A percentile compares a stretch with the other conserved stretches of the same genome.
phyloP scores from a whole-genome alignment of 129 eudicot species.

The Pittosporum tobira region DNA sequence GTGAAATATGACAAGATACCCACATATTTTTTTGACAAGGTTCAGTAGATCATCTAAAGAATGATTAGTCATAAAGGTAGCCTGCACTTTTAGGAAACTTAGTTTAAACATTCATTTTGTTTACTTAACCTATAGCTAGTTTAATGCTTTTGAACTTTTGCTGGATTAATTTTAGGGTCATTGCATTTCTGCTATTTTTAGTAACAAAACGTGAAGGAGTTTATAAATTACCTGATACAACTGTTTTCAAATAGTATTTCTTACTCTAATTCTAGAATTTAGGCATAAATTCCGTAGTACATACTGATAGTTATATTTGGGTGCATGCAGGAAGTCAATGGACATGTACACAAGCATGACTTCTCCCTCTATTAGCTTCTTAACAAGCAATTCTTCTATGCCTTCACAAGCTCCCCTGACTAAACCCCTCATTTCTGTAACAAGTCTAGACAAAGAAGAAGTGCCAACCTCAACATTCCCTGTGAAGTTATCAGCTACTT shows the following conservation, averaged over 20 bases:
- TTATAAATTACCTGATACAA: not conserved
- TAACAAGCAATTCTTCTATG: conserved; percentile 26
- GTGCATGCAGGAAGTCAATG: conserved; percentile 51
- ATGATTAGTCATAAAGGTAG: not conserved
- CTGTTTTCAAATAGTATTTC: too few relatives aligned
- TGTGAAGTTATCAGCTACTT: conserved; percentile 17
- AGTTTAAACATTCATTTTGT: not conserved
- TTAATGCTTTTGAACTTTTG: not conserved
- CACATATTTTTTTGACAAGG: not conserved
- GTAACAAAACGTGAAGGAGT: too few relatives aligned
- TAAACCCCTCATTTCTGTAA: conserved; percentile 29
- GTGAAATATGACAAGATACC: too few relatives aligned
- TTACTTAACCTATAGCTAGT: not conserved
- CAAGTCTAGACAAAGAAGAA: conserved; percentile 36
- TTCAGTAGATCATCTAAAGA: not conserved
- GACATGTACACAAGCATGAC: conserved; percentile 44
- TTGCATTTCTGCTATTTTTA: too few relatives aligned
- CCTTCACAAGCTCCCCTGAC: conserved; percentile 21
- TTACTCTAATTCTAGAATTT: not conserved
- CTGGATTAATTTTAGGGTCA: not conserved
- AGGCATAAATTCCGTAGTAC: not conserved
- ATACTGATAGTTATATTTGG: not conserved
- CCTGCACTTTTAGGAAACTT: not conserved
- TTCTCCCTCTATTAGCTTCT: conserved; percentile 33
- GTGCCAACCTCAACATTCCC: conserved; percentile 39